Conservation (phyloP, 345 rosid species). For the Populus tremula region DNA sequence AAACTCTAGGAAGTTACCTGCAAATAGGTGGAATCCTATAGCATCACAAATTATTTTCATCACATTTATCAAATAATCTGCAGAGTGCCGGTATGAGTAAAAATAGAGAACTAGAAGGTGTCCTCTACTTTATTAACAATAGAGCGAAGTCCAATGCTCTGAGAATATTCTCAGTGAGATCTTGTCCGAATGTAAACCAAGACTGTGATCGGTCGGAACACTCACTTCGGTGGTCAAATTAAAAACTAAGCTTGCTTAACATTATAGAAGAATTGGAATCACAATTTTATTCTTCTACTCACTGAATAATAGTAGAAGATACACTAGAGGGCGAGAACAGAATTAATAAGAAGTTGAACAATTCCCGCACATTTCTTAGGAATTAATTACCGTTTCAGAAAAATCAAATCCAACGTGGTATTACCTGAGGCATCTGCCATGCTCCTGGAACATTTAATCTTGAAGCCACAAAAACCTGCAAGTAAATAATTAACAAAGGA, state of each 20-base stretch:
- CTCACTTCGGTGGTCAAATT: not conserved
- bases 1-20: not conserved
- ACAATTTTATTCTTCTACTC: not conserved
- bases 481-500: not conserved
- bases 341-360: not conserved
- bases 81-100: not conserved
- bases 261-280: not conserved
- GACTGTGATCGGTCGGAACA: not conserved
- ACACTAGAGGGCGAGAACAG: not conserved
- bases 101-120: not conserved
- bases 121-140: not conserved
- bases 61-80: not conserved
- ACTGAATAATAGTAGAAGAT: not conserved
- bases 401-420: not conserved
- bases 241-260: not conserved
- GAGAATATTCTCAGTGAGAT: not conserved
- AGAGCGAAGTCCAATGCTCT: not conserved
- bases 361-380: not conserved
- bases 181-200: not conserved
- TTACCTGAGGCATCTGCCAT: slow-evolving; percentile 99
- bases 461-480: slow-evolving; percentile 90
- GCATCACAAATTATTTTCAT: not conserved
- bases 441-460: slow-evolving; percentile 99
- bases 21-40: not conserved
- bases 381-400: not conserved